Conservation (phyloP, 2,329 filamentous ascomycete genomes). For the Cadophora luteo-olivacea region DNA sequence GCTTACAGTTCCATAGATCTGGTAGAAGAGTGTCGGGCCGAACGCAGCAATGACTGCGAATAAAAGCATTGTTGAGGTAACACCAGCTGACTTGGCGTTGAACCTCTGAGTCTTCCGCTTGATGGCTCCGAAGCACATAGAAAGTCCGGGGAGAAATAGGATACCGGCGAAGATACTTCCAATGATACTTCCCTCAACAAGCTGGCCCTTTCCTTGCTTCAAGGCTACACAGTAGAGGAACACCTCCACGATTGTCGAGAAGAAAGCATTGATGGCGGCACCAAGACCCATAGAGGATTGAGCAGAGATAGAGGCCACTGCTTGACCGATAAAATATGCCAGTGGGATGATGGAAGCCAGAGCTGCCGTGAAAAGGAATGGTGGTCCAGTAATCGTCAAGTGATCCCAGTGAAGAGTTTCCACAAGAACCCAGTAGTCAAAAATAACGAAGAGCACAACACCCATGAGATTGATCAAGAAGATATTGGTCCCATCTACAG, state of each 20-base stretch:
- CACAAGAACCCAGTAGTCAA: constrained; percentile 86
- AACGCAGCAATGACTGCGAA: constrained; percentile 97
- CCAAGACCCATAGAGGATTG: constrained; percentile 98
- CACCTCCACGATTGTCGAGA: constrained; percentile 96
- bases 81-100: constrained; percentile 94
- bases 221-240: constrained; percentile 96
- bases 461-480: constrained; percentile 97
- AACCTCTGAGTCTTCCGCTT: constrained; percentile 98
- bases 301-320: constrained; percentile 96
- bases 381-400: constrained; percentile 79
- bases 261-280: constrained; percentile 97
- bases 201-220: constrained; percentile 86
- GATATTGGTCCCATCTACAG: constrained; percentile 96
- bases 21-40: constrained; percentile 95
- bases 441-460: constrained; percentile 91
- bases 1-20: constrained; percentile 90
- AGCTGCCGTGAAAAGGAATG: constrained; percentile 83
- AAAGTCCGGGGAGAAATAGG: constrained; percentile 89
- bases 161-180: constrained; percentile 98
- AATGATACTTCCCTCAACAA: constrained; percentile 96
- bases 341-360: constrained; percentile 93
- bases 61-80: constrained; percentile 96
- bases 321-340: constrained; percentile 98
- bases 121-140: constrained; percentile 98
- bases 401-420: constrained; percentile 69